Base-by-base conservation (phyloP, 257 asterid genomes). In the Solanum chaucha region DNA sequence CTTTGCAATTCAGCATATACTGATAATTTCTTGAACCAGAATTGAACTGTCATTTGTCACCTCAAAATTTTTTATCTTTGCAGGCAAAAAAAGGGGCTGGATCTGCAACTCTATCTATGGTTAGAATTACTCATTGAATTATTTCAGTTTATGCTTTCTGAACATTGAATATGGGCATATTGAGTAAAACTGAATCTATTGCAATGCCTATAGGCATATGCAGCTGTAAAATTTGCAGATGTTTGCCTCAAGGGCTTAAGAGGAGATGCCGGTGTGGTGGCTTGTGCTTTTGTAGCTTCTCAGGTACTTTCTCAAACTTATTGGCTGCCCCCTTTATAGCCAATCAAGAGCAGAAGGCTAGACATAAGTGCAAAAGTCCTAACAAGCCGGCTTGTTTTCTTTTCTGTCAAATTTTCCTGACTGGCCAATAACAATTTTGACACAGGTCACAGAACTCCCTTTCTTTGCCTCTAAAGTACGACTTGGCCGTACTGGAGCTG, bases 81-180 rank as follows among this genome's bases (percentile, higher is more conserved):
- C 96, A 97, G 99, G 99, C 99, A 40, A 97, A 97, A 90, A 98
- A 98, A 26, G 99, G 99, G 77, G 93, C 99, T 28, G 99, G 99
- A 91, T 96, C 99, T 74, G 99, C 99, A 44, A 97, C 99, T 89
- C 95, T 97, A 86, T 97, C 99, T 12, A 97, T 95, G 98, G 99
- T 95, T 84, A 61, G 92, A 78, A 87, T 83, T 89, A 73, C 28
- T 55, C 22, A 58, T 65, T 35, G 64, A 40, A 38, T 19, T 71
- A 20, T 59, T 72, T 72, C 30, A 48, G 19, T 46, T 71, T 2
- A 13, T 86, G 28, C 28, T 48, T 48, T 81, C 28, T 81, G 44
- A 48, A 30, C 44, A 48, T 28, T 28, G 85, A 10, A 80, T 44
- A 46, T 8, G 17, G 28, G 67, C 84, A 46, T 46, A 46, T 80